Base-by-base conservation (phyloP, 805 yeast species). In the Candida corydali region DNA sequence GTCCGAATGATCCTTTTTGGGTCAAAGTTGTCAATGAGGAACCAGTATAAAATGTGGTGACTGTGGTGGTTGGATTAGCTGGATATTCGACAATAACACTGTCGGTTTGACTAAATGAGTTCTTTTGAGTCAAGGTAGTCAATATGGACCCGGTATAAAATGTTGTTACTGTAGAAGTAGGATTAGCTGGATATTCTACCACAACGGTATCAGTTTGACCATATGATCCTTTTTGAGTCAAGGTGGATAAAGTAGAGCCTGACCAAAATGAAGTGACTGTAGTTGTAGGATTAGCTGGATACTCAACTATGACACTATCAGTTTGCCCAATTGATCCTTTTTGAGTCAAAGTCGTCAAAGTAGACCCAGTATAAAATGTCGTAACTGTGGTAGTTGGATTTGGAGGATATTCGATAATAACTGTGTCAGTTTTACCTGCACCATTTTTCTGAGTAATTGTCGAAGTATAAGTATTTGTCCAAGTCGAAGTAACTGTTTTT, bases 371-470 rank as follows among this genome's bases (percentile, higher is more conserved):
- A 20, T 20, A 20, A 20, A 20, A 20, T 20, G 23, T 20, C 8
- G 49, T 40, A 18, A 40, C 22, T 1, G 47, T 39, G 3, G 38
- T 39, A 8, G 42, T 37, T 27, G 45, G 41, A 11, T 31, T 26
- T 8, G 46, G 48, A 10, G 40, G 44, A 32, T 17, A 28, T 26
- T 40, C 38, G 19, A 45, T 32, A 8, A 12, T 29, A 15, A 37
- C 36, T 9, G 36, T 37, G 14, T 26, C 23, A n/a, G 40, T 37
- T 5, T 38, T 42, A n/a, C 43, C 41, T 3, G 25, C 28, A 14
- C 41, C 39, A 23, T 29, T 34, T 3, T 24, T 32, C 8, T n/a
- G 6, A 3, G 51, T 50, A 3, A 37, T 38, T 19, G 43, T 35
- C 1, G 47, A 17, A 8, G 47, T 39, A n/a, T 36, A 35, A 14